phyloP scores from a whole-genome alignment of 2,329 filamentous ascomycete species.

The Teratosphaeria gauchensis region DNA sequence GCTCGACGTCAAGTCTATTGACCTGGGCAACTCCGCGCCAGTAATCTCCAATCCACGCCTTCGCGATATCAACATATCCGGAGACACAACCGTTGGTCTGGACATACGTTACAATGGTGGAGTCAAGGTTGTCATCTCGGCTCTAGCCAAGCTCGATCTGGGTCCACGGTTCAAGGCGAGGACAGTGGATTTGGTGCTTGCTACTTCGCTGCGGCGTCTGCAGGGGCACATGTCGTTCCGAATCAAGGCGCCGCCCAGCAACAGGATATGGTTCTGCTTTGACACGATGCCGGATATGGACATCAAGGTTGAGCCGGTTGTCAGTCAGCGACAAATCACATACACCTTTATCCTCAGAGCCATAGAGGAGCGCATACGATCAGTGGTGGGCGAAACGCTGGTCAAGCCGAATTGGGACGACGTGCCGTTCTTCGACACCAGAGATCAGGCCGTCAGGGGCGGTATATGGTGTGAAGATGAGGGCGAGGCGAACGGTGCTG shows the following conservation, averaged over 20 bases:
- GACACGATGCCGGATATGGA: slow-evolving; percentile 90
- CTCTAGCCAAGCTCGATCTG: slow-evolving; percentile 86
- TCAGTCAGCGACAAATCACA: slow-evolving; percentile 90
- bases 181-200: slow-evolving; percentile 81
- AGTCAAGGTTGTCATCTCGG: slow-evolving; percentile 79
- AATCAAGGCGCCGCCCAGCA: slow-evolving; percentile 91
- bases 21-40: slow-evolving; percentile 78
- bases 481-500: not conserved
- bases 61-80: slow-evolving; percentile 82
- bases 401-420: slow-evolving; percentile 96
- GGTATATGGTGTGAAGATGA: slow-evolving; percentile 61
- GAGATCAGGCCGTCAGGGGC: slow-evolving; percentile 67
- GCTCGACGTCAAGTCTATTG: slow-evolving; percentile 71
- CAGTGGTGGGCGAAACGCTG: slow-evolving; percentile 83
- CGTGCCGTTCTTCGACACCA: slow-evolving; percentile 77
- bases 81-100: slow-evolving; percentile 76
- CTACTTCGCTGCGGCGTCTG: slow-evolving; percentile 72
- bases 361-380: slow-evolving; percentile 90
- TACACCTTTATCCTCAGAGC: slow-evolving; percentile 85
- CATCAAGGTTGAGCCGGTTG: slow-evolving; percentile 87
- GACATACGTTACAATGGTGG: slow-evolving; percentile 85
- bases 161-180: slow-evolving; percentile 80
- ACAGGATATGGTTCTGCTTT: slow-evolving; percentile 92
- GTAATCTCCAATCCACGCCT: slow-evolving; percentile 82
- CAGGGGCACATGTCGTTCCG: slow-evolving; percentile 78